Base-by-base conservation (phyloP, 192 early-diverging fungal species). In the Coemansia sp. region DNA sequence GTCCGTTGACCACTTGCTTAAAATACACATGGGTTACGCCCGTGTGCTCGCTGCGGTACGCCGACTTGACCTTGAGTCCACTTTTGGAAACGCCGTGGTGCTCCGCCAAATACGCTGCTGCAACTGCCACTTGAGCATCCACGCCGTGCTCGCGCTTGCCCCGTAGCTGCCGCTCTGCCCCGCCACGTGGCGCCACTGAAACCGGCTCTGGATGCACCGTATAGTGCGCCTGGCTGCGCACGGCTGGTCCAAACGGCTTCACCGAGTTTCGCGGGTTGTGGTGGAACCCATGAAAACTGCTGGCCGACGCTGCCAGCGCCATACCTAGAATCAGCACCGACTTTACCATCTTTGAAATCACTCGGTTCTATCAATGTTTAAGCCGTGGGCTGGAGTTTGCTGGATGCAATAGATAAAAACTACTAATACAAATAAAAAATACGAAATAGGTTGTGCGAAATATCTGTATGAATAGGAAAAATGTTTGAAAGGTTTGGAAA, bases 1-100 rank as follows among this genome's bases (percentile, higher is more conserved):
- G 19, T 5, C 86, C 89, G 38, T 72, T 66, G 52, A 82, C 39
- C 6, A 76, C 59, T 63, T 89, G 89, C 35, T 82, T 71, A n/a
- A 87, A 65, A 70, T 89, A 86, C 47, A 91, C 83, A 69, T 89
- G 88, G 26, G 87, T 83, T 55, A 87, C 64, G 23, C 85, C 84
- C 11, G 62, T 69, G 39, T 88, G 84, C 31, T 77, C 60, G 51
- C 81, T 81, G 39, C 61, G 61, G 55, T 86, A 76, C 19, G 71
- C 61, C 0, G 65, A 67, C 62, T 65, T 75, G 59, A 80, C 68
- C 35, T 59, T 67, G 59, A 80, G 50, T 31, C 62, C 54, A 48
- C 65, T 31, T n/a, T 74, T 69, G 23, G 54, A 23, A 23, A 80
- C 54, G 25, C 62, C 67, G 62, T 71, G 65, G 31, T 62, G 57